Conservation (phyloP, 225 moss, liverwort and hornwort species). For the Polytrichum commune region DNA sequence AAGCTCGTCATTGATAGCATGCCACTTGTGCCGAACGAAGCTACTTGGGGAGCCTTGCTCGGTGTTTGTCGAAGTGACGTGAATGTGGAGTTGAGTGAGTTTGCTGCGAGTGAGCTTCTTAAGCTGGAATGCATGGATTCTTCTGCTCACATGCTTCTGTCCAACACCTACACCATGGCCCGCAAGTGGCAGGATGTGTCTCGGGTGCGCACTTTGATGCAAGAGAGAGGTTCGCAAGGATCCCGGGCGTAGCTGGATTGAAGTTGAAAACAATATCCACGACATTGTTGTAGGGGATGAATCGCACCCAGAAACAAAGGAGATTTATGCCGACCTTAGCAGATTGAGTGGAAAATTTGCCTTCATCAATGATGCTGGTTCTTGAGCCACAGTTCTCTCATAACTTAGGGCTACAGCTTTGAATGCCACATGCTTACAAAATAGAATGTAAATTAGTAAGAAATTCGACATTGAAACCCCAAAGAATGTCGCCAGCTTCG, state of each 20-base stretch:
- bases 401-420: no score
- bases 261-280: no score
- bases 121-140: not conserved
- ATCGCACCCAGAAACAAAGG: not conserved
- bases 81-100: conserved; percentile 2
- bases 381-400: no score
- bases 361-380: no score
- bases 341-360: not conserved
- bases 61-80: not conserved
- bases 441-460: no score
- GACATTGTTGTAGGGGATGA: not conserved
- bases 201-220: not conserved
- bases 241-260: no score
- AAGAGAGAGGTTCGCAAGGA: not conserved
- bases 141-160: not conserved
- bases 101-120: not conserved
- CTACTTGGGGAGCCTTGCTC: not conserved
- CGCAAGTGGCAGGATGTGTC: not conserved
- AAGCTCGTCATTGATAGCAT: not conserved
- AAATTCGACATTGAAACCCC: no score
- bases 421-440: no score
- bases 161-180: not conserved
- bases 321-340: not conserved
- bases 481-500: no score
- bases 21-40: not conserved